These are phyloP conservation scores for Septoria linicola DNA, from an alignment of 2,329 filamentous ascomycete species.

Conservation along the genomic window DNA sequence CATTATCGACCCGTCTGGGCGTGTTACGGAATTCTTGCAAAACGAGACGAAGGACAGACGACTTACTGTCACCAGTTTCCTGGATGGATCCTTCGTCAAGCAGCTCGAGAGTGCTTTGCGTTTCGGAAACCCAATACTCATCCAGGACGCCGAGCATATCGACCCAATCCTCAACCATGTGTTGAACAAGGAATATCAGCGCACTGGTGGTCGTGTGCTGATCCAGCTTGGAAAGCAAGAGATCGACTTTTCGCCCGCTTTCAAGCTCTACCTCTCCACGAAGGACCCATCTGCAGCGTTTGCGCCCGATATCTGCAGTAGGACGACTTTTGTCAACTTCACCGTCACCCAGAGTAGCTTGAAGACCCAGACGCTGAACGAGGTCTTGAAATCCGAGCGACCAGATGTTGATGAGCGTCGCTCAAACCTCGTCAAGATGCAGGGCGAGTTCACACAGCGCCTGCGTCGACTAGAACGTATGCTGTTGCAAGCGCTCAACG, in stretches of 20 bases:
- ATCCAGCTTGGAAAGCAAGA: slow-evolving; percentile 98
- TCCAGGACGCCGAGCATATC: slow-evolving; percentile 95
- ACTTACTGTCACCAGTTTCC: slow-evolving; percentile 93
- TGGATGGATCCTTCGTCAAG: slow-evolving; percentile 97
- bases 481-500: slow-evolving; percentile 89
- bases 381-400: slow-evolving; percentile 94
- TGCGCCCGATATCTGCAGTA: slow-evolving; percentile 93
- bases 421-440: slow-evolving; percentile 96
- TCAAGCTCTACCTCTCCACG: slow-evolving; percentile 92
- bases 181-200: slow-evolving; percentile 98
- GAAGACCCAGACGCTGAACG: slow-evolving; percentile 95
- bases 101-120: slow-evolving; percentile 94
- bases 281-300: slow-evolving; percentile 94
- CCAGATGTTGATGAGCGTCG: slow-evolving; percentile 95
- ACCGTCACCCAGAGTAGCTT: slow-evolving; percentile 98
- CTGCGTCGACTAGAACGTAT: slow-evolving; percentile 92
- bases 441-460: slow-evolving; percentile 99
- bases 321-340: slow-evolving; percentile 99
- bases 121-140: slow-evolving; percentile 97
- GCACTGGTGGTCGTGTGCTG: slow-evolving; percentile 93
- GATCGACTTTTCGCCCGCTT: slow-evolving; percentile 96
- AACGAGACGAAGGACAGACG: slow-evolving; percentile 91
- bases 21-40: slow-evolving; percentile 91
- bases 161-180: slow-evolving; percentile 98
- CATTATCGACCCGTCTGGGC: slow-evolving; percentile 95